Evolutionary conservation across 306 rosid species (phyloP).

Genomic region (Cicer yamashitae): DNA sequence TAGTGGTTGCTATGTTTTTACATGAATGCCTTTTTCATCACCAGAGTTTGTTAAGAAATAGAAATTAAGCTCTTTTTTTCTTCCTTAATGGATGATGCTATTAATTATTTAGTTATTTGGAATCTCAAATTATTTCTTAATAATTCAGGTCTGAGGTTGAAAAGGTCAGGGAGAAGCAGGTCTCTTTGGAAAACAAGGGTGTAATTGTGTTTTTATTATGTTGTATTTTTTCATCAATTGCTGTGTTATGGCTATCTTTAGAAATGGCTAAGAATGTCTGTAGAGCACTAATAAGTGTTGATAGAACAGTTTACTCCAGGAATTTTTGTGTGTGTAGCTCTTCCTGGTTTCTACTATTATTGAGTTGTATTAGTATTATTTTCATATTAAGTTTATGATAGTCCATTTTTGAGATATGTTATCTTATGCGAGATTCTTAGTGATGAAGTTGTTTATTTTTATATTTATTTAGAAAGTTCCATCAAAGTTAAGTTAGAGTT

Average conservation of each 20-base stretch:
- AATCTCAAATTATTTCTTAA: neutral
- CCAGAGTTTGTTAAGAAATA: conserved; percentile 16
- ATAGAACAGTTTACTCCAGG: conserved; percentile 57
- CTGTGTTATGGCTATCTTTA: conserved; percentile 56
- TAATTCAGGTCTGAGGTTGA: conserved; percentile 79
- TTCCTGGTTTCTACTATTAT: conserved; percentile 78
- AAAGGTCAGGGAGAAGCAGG: conserved; percentile 67
- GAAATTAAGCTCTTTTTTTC: neutral
- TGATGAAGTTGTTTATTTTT: conserved; percentile 1
- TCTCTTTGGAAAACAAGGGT: conserved; percentile 74
- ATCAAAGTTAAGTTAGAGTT: neutral
- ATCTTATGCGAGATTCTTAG: conserved; percentile 23
- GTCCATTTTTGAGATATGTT: conserved; percentile 40
- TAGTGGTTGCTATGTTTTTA: neutral
- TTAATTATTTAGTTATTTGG: neutral
- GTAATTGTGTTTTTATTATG: conserved; percentile 63
- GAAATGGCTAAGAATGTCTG: conserved; percentile 56
- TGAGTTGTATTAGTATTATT: conserved; percentile 65
- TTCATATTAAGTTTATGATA: conserved; percentile 66
- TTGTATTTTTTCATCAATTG: conserved; percentile 63
- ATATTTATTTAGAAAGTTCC: neutral
- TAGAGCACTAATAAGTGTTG: conserved; percentile 49
- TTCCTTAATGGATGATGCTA: neutral
- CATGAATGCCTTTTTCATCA: neutral
- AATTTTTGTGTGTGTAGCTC: conserved; percentile 67